Evolutionary conservation across 169 alveolate genomes (phyloP), one percentile per base, ranked within the genome.

Genomic region (Plasmodium gonderi): DNA sequence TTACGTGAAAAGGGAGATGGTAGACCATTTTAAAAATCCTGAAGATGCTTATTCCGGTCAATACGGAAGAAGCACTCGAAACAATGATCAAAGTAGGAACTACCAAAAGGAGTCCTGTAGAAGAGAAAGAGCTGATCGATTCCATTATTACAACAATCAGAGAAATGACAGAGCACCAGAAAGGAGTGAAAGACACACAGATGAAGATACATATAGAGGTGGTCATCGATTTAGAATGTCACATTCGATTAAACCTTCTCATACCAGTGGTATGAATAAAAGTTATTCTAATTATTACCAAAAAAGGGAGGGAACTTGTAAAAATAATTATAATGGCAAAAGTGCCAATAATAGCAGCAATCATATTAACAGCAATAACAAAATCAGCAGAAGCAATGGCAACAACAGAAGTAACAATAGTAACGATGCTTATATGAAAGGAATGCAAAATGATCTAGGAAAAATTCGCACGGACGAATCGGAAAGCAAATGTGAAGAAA

Each of bases 251-350:
- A 75, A 40, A 8, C 81, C 68, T n/a, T 23, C 12, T 29, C 33
- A 75, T 26, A 65, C 40, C 14, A 47, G 89, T 12, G 40, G 64
- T 38, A 68, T 17, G 77, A 60, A 47, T 60, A 68, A 47, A 40
- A 69, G 26, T 31, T 69, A 68, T 76, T 60, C 38, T 9, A 83
- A 47, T 83, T 36, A 79, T 54, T 51, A 79, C 54, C 11, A 31
- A 79, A 54, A n/a, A n/a, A n/a, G n/a, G n/a, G n/a, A n/a, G n/a
- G n/a, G n/a, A n/a, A n/a, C n/a, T n/a, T n/a, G n/a, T n/a, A n/a
- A n/a, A n/a, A n/a, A n/a, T n/a, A n/a, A n/a, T n/a, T n/a, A n/a
- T n/a, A n/a, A n/a, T n/a, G n/a, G n/a, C n/a, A n/a, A n/a, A n/a
- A n/a, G n/a, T n/a, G n/a, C n/a, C n/a, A n/a, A n/a, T n/a, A n/a